Conservation (phyloP, 2,329 filamentous ascomycete species). For the Trichoderma asperellum region DNA sequence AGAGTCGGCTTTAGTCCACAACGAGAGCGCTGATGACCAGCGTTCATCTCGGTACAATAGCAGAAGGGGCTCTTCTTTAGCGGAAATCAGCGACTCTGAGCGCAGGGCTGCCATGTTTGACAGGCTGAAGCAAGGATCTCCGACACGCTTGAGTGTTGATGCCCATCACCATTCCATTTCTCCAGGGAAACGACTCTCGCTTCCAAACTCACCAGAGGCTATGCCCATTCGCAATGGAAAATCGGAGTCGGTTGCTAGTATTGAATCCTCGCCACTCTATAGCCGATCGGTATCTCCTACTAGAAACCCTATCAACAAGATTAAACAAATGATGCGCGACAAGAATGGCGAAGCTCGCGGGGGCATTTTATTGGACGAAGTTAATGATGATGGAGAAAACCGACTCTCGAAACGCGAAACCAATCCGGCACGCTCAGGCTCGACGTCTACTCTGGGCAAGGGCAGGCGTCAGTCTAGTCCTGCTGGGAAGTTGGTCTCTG, state of each 20-base stretch:
- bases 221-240: conserved; percentile 51
- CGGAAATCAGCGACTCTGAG: conserved; percentile 49
- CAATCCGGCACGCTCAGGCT: conserved; percentile 32
- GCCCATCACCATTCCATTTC: conserved; percentile 48
- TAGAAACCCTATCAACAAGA: conserved; percentile 61
- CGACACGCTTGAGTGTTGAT: conserved; percentile 37
- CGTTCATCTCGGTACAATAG: conserved; percentile 41
- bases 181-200: conserved; percentile 52
- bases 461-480: conserved; percentile 29
- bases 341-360: conserved; percentile 52
- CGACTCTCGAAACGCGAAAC: conserved; percentile 38
- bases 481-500: conserved; percentile 38
- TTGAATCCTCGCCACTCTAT: conserved; percentile 64
- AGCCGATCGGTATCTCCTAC: conserved; percentile 68
- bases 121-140: conserved; percentile 33
- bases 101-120: conserved; percentile 35
- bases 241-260: conserved; percentile 59
- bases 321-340: conserved; percentile 60
- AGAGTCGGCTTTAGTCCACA: conserved; percentile 40
- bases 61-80: conserved; percentile 42
- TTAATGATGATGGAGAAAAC: conserved; percentile 42
- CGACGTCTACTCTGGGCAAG: conserved; percentile 31
- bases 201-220: conserved; percentile 58
- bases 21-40: conserved; percentile 42
- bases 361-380: conserved; percentile 38